Evolutionary conservation across 176 grass and related monocot genomes (phyloP).

Genomic region (Oryza longistaminata): DNA sequence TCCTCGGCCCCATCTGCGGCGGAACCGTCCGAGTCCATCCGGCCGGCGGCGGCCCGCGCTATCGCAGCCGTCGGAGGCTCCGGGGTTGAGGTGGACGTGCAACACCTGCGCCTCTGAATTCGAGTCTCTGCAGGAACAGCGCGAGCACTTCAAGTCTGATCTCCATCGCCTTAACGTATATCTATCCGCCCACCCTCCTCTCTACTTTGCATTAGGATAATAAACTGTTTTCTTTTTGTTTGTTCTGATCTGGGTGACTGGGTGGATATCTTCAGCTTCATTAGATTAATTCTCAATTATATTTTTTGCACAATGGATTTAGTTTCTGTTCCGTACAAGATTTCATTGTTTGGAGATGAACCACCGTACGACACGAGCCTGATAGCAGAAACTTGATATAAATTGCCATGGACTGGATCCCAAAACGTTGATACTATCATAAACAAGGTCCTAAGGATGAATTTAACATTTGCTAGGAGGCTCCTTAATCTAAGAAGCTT

Average conservation of each 20-base stretch:
- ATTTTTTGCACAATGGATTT: neutral
- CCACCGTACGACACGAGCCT: neutral
- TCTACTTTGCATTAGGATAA: neutral
- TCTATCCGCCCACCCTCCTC: neutral
- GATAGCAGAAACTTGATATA: neutral
- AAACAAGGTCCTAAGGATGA: neutral
- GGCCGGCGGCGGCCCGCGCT: conserved; percentile 20
- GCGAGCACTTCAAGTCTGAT: conserved; percentile 96
- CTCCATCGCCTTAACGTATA: conserved; percentile 96
- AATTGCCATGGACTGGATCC: neutral
- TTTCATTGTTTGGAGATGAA: neutral
- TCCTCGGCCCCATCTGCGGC: conserved; percentile 26
- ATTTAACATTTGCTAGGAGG: neutral
- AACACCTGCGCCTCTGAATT: conserved; percentile 81
- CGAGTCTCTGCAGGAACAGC: conserved; percentile 85
- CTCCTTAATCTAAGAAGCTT: neutral
- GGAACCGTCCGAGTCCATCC: conserved; percentile 40
- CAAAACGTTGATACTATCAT: neutral
- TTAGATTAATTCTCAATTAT: neutral
- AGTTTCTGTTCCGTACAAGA: neutral
- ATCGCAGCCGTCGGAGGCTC: conserved; percentile 27
- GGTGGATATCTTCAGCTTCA: neutral
- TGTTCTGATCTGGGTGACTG: neutral
- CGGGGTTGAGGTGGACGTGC: conserved; percentile 75
- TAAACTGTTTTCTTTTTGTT: neutral